These are phyloP conservation scores for Coleophoma crateriformis DNA, from an alignment of 2,329 filamentous ascomycete species.

Conservation along the genomic window DNA sequence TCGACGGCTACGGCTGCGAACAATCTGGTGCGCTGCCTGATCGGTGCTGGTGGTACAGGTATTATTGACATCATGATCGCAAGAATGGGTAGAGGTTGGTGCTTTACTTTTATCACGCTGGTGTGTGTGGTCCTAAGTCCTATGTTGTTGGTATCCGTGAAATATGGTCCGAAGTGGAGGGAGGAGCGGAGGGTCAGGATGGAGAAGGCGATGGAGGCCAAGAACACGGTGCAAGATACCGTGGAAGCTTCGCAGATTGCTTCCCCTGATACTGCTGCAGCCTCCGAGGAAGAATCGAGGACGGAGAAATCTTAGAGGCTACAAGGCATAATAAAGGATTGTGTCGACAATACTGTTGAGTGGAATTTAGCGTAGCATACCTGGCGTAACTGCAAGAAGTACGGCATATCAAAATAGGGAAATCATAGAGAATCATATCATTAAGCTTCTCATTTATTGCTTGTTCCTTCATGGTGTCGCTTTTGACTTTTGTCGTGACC, in stretches of 20 bases:
- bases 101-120: conserved; percentile 52
- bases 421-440: no score
- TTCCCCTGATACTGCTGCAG: no score
- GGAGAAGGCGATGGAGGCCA: conserved; percentile 24
- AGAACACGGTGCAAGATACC: conserved; percentile 12
- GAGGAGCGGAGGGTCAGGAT: conserved; percentile 40
- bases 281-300: background rate
- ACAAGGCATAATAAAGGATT: background rate
- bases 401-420: background rate
- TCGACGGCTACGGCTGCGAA: conserved; percentile 60
- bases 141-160: conserved; percentile 42
- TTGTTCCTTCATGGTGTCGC: background rate
- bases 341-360: background rate
- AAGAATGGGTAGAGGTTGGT: conserved; percentile 54
- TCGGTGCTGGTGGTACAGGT: conserved; percentile 53
- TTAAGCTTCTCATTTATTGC: background rate
- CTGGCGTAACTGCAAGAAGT: background rate
- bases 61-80: conserved; percentile 54
- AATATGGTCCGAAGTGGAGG: conserved; percentile 43
- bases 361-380: background rate
- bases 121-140: conserved; percentile 44
- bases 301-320: background rate
- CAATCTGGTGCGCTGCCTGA: conserved; percentile 56
- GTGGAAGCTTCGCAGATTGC: background rate
- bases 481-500: conserved; percentile 5